A percentile compares a stretch with the other conserved stretches of the same genome.
Conservation (phyloP, 2,329 filamentous ascomycete genomes). For the Dichotomopilus funicola region DNA sequence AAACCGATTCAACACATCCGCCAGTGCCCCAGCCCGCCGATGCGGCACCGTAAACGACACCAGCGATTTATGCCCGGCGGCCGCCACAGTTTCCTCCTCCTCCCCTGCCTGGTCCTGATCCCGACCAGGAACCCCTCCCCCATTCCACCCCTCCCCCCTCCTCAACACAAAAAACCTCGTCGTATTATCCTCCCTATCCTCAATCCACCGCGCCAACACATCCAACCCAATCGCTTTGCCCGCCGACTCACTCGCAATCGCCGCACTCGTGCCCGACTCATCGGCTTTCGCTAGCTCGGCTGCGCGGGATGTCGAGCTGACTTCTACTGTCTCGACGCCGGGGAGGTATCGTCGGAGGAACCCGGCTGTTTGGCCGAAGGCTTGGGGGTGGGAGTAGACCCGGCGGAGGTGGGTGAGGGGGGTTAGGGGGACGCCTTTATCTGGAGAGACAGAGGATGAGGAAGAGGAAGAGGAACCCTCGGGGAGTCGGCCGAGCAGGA, state of each 20-base stretch:
- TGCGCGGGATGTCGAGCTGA: conserved; percentile 77
- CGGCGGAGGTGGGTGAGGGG: conserved; percentile 59
- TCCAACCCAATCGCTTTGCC: conserved; percentile 61
- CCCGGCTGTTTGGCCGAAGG: conserved; percentile 79
- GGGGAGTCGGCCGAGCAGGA: conserved; percentile 55
- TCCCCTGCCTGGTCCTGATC: background rate
- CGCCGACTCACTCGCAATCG: conserved; percentile 71
- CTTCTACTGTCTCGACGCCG: conserved; percentile 72
- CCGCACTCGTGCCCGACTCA: conserved; percentile 56
- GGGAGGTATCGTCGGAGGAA: conserved; percentile 68
- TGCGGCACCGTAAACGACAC: conserved; percentile 81
- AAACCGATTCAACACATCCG: conserved; percentile 74
- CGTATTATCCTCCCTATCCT: conserved; percentile 69
- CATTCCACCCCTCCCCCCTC: conserved; percentile 9
- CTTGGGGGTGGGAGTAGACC: conserved; percentile 90
- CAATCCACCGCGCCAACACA: conserved; percentile 62
- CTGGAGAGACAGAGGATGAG: conserved; percentile 23
- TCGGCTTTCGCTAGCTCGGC: conserved; percentile 67
- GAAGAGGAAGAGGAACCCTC: conserved; percentile 27
- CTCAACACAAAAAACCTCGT: conserved; percentile 70
- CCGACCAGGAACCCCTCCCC: background rate
- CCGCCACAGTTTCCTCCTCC: conserved; percentile 1
- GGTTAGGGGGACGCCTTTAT: conserved; percentile 34
- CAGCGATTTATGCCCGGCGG: conserved; percentile 55
- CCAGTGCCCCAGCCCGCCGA: conserved; percentile 70